Base-by-base conservation (phyloP, 1,139 yeast species). In the Geotrichum australiense region DNA sequence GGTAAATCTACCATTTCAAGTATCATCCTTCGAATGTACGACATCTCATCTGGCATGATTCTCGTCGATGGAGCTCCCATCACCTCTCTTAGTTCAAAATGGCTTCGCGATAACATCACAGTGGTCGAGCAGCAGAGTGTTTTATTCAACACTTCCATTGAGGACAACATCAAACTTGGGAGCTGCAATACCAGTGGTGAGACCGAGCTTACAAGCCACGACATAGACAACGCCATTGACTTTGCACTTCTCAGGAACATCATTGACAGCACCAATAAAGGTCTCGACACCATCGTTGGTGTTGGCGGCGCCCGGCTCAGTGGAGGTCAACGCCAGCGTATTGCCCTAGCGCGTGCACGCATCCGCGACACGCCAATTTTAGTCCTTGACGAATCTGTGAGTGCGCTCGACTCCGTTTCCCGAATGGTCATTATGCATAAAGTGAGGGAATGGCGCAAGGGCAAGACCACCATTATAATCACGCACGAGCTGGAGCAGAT, bases 291-390 rank as follows among this genome's bases (percentile, higher is more conserved):
- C 0, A 49, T 58, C 1, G 53, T 83, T 2, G 76, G 78, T 0
- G 57, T 62, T 0, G 64, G 65, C 2, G 74, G 75, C 2, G 50
- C 66, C 14, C 57, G 66, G 2, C 64, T 91, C n/a, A 86, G 96
- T 50, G 97, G 97, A 3, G 98, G 98, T 0, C 96, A 91, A 58
- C 74, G 71, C 43, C 98, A 91, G 61, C 65, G 89, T 45, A 66
- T 91, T 3, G 81, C 91, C 0, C 57, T 91, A 22, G 96, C 96
- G 0, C 70, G 96, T 45, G 96, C 96, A 0, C 71, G 69, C 48
- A 51, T 87, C 4, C 68, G 86, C 47, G 73, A 89, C 53, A 62
- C 93, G 0, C 82, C 89, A 0, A 71, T 91, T 3, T 64, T 91
- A 47, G 73, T 91, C 10, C 64, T 87, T 22, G 98, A 91, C 63